These are phyloP conservation scores for Medicago arabica DNA, from an alignment of 306 rosid species.

Conservation along the genomic window DNA sequence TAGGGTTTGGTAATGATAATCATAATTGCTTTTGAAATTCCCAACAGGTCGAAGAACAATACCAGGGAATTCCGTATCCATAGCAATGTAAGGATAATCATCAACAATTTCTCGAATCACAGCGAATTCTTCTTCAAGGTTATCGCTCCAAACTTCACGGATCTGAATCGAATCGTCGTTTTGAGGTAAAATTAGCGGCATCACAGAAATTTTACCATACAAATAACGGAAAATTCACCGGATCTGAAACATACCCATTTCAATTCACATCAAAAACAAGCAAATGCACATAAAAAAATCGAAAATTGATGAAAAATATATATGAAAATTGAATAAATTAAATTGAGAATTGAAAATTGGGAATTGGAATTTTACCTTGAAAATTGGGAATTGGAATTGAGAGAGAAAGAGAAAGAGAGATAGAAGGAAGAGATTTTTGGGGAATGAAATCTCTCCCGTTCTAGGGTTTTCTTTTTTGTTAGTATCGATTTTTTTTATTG, in stretches of 20 bases:
- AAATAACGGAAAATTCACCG: conserved; percentile 4
- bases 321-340: not conserved
- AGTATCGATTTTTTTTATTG: not conserved
- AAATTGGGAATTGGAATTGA: not conserved
- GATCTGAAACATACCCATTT: conserved; percentile 32
- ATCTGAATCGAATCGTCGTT: conserved; percentile 50
- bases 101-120: conserved; percentile 54
- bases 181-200: conserved; percentile 49
- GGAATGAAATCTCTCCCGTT: conserved; percentile 51
- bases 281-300: not conserved
- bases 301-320: not conserved
- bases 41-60: conserved; percentile 57
- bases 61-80: conserved; percentile 65
- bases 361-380: conserved; percentile 32
- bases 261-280: not conserved
- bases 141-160: conserved; percentile 63
- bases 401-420: conserved; percentile 18
- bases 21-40: conserved; percentile 54
- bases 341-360: not conserved
- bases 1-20: conserved; percentile 60
- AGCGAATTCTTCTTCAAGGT: conserved; percentile 54
- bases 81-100: conserved; percentile 55
- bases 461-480: conserved; percentile 48
- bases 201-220: conserved; percentile 21
- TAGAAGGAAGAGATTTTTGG: conserved; percentile 52